Base-by-base conservation (phyloP, 106 monocot genomes). In the Cymbidium sinense region DNA sequence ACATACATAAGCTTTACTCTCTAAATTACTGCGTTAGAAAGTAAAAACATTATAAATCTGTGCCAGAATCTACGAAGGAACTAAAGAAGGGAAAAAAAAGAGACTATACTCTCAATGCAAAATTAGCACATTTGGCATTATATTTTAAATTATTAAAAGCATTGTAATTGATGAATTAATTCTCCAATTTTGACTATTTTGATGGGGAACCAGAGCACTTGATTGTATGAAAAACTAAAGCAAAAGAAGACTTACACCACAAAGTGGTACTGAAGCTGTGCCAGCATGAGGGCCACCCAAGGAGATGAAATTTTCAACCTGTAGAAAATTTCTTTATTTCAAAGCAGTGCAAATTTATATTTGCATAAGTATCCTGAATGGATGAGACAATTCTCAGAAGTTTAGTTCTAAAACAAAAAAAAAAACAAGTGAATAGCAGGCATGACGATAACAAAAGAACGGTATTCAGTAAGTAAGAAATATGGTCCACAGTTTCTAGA, bases 251-350 rank as follows among this genome's bases (percentile, higher is more conserved):
- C 92, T 87, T 88, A 99, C 98, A 34, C 94, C 94, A 81, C 98
- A 99, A 75, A 94, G 91, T 50, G 98, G 98, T 41, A 94, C 92
- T 80, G 94, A 94, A 70, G 98, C 98, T 67, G 86, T 99, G 47
- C 98, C 98, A 64, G 98, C 98, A 90, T 94, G 98, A 73, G 98
- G 98, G 19, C 98, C 98, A 47, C 84, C 94, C 25, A 99, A 61
- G 11, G 94, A 99, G 73, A 99, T 80, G 69, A 92, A 92, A 83
- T 94, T 94, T 76, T 92, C 94, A 19, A 99, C 94, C 98, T 99
- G 89, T 62, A 47, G 47, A 61, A 17, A 76, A 21, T 39, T 7
- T n/a, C 52, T 18, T 70, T 43, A 15, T 80, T 74, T 73, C 78
- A 72, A 7, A 78, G 27, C 36, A 47, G 25, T 35, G 12, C 28